These are phyloP conservation scores for Paxillus ammoniavirescens DNA, from an alignment of 768 basidiomycete species.

Conservation along the genomic window DNA sequence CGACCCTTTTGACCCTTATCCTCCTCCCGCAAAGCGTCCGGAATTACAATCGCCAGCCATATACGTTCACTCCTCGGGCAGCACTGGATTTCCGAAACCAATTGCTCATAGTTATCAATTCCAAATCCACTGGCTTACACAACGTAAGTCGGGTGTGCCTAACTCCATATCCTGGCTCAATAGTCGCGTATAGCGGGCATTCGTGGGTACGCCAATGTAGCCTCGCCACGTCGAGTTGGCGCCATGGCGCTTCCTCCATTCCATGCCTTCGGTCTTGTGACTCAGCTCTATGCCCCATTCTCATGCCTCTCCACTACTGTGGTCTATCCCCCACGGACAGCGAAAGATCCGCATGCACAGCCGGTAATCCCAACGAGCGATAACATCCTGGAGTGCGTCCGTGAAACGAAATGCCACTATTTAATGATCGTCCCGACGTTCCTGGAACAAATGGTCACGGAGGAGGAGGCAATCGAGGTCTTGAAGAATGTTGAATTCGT, in stretches of 20 bases:
- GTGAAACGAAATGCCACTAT: slow-evolving; percentile 23
- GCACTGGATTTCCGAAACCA: slow-evolving; percentile 50
- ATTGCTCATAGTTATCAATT: slow-evolving; percentile 36
- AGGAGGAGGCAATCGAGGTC: slow-evolving; percentile 19
- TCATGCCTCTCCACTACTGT: slow-evolving; percentile 11
- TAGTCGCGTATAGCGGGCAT: neutral
- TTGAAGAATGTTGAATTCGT: slow-evolving; percentile 27
- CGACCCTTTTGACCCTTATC: slow-evolving; percentile 20
- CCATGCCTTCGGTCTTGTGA: slow-evolving; percentile 21
- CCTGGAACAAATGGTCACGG: slow-evolving; percentile 35
- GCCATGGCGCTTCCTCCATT: slow-evolving; percentile 28
- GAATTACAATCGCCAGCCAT: slow-evolving; percentile 37
- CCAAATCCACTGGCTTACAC: slow-evolving; percentile 33
- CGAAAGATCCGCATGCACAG: slow-evolving; percentile 14
- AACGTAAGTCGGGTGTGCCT: slow-evolving; percentile 29
- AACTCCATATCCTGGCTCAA: neutral
- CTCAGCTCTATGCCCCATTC: slow-evolving; percentile 19
- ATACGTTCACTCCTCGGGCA: slow-evolving; percentile 50
- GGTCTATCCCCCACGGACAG: slow-evolving; percentile 28
- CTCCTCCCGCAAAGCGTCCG: slow-evolving; percentile 5
- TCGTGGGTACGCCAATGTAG: neutral
- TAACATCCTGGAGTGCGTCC: slow-evolving; percentile 37
- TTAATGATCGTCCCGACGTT: slow-evolving; percentile 39
- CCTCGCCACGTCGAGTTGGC: slow-evolving; percentile 18
- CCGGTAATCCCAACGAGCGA: slow-evolving; percentile 40